Percentiles rank a stretch among this genome's conserved stretches.
Conservation (phyloP, 176 grass and related monocot species). For the Avena eriantha region DNA sequence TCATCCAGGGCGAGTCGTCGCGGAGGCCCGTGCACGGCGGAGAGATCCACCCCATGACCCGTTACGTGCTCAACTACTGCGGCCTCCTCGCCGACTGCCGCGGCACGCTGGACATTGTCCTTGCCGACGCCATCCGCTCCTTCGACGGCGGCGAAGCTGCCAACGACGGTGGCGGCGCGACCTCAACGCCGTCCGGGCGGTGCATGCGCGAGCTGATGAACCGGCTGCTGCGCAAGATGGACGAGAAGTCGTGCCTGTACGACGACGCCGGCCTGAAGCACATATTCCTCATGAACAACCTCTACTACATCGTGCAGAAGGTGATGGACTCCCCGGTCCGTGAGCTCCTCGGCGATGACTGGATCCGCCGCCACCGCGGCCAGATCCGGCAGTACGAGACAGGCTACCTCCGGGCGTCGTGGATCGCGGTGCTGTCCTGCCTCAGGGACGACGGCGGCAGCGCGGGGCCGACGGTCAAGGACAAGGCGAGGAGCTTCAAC, state of each 20-base stretch:
- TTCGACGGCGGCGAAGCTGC: neutral
- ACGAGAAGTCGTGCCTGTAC: conserved; percentile 79
- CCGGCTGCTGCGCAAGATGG: conserved; percentile 65
- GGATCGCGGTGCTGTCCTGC: conserved; percentile 66
- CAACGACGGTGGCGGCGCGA: neutral
- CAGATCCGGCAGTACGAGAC: conserved; percentile 78
- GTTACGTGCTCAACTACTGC: conserved; percentile 92
- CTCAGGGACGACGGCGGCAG: conserved; percentile 57
- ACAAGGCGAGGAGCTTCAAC: conserved; percentile 79
- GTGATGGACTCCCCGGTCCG: conserved; percentile 66
- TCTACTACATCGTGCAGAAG: conserved; percentile 90
- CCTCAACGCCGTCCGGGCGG: conserved; percentile 54
- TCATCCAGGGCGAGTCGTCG: conserved; percentile 64
- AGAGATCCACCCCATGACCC: conserved; percentile 86
- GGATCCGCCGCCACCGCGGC: conserved; percentile 69
- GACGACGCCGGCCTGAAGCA: conserved; percentile 80
- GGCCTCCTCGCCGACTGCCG: conserved; percentile 73
- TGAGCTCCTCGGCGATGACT: conserved; percentile 79
- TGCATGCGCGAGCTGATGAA: conserved; percentile 71
- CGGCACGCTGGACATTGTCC: conserved; percentile 58
- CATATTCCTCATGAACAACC: conserved; percentile 98
- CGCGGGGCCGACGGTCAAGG: conserved; percentile 48
- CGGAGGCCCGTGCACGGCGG: conserved; percentile 56
- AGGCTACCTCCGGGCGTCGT: conserved; percentile 78
- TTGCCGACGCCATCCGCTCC: conserved; percentile 31